Percentiles rank a stretch among this genome's conserved stretches.
Conservation (phyloP, 345 rosid species). For the Alliaria petiolata region DNA sequence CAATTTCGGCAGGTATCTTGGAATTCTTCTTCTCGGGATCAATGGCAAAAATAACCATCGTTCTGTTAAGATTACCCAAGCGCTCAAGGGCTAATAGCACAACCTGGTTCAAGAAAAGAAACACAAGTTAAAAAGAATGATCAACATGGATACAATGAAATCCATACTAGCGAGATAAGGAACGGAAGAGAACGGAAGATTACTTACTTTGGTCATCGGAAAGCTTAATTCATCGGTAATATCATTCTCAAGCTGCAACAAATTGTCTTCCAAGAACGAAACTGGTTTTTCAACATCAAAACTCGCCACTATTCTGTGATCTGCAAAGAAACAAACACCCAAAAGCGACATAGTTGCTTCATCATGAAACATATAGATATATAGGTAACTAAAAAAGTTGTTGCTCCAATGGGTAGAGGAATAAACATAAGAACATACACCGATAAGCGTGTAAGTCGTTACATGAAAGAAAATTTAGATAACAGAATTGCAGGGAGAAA, state of each 20-base stretch:
- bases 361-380: not conserved
- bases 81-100: constrained; percentile 54
- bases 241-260: constrained; percentile 68
- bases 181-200: not conserved
- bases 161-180: not conserved
- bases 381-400: not conserved
- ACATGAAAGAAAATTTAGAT: not conserved
- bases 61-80: constrained; percentile 42
- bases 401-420: not conserved
- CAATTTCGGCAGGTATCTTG: constrained; percentile 53
- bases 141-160: constrained; percentile 9
- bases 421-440: not conserved
- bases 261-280: constrained; percentile 57
- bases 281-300: constrained; percentile 54
- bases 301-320: constrained; percentile 76
- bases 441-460: not conserved
- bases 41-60: constrained; percentile 70
- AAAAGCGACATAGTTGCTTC: not conserved
- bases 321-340: constrained; percentile 44
- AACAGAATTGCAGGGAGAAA: constrained; percentile 2
- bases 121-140: constrained; percentile 7
- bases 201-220: constrained; percentile 54
- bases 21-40: constrained; percentile 57
- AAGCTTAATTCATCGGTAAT: constrained; percentile 61
- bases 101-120: constrained; percentile 48